A percentile compares a stretch with the other conserved stretches of the same genome.
phyloP scores from a whole-genome alignment of 2,329 filamentous ascomycete species.

The Neofusicoccum umdonicola region DNA sequence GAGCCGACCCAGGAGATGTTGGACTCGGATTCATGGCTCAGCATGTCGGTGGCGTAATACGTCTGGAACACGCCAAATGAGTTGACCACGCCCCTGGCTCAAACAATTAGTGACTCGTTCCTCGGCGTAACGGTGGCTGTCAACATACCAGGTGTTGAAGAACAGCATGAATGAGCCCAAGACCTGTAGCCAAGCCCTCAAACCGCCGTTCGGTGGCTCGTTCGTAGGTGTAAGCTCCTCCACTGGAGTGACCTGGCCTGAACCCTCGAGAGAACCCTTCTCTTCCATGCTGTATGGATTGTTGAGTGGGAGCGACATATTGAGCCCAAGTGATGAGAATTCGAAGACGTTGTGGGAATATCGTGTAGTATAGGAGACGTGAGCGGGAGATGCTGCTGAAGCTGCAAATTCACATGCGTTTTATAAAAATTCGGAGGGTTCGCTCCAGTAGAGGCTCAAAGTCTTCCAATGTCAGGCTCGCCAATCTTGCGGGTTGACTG shows the following conservation, averaged over 20 bases:
- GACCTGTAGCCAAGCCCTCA: constrained; percentile 49
- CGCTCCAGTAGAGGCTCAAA: too few relatives aligned
- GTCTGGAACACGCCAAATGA: constrained; percentile 50
- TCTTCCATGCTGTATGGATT: neutral
- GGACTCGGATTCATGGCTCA: constrained; percentile 39
- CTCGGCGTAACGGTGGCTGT: neutral
- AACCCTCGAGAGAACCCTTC: neutral
- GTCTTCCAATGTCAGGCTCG: too few relatives aligned
- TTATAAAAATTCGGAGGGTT: too few relatives aligned
- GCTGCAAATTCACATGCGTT: too few relatives aligned
- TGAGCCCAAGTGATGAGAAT: too few relatives aligned
- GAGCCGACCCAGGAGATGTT: constrained; percentile 51
- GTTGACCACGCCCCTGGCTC: constrained; percentile 42
- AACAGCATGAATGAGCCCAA: constrained; percentile 48
- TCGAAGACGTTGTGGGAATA: too few relatives aligned
- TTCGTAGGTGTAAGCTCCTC: neutral
- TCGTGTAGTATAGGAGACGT: too few relatives aligned
- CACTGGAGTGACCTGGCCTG: neutral
- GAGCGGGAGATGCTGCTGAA: too few relatives aligned
- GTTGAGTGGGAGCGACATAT: neutral
- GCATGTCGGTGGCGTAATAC: constrained; percentile 45
- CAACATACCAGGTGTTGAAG: constrained; percentile 46
- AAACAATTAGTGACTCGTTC: neutral
- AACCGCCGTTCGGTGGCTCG: constrained; percentile 43
- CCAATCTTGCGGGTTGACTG: too few relatives aligned